Conservation (phyloP, 345 rosid genomes). For the Ricinus communis region DNA sequence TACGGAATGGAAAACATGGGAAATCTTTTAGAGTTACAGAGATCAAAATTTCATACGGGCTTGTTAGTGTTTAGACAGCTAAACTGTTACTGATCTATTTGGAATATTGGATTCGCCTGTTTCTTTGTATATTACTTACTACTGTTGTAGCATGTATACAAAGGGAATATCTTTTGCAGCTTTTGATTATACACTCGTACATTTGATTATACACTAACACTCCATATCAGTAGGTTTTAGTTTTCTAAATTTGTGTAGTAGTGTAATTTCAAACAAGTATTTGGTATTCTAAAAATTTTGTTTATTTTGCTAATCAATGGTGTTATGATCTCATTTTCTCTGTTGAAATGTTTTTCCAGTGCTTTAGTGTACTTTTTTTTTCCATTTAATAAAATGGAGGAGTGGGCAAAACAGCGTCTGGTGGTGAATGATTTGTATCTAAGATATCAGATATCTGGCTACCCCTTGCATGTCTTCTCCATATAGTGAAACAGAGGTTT, state of each 20-base stretch:
- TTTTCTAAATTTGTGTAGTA: background rate
- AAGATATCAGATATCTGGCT: conserved; percentile 29
- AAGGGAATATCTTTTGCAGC: too few species aligned
- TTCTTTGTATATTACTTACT: background rate
- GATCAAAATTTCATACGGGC: too few species aligned
- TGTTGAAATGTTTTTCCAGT: background rate
- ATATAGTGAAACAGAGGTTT: conserved; percentile 40
- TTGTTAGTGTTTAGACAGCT: too few species aligned
- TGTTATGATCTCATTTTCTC: too few species aligned
- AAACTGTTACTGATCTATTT: too few species aligned
- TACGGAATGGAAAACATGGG: too few species aligned
- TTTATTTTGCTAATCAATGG: too few species aligned
- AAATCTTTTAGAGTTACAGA: background rate
- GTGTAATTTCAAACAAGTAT: too few species aligned
- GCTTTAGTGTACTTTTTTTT: background rate
- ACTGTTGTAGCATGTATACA: too few species aligned
- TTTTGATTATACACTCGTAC: too few species aligned
- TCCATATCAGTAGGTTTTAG: background rate
- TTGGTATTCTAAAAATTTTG: too few species aligned
- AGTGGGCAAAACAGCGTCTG: conserved; percentile 42
- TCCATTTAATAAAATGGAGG: conserved; percentile 27
- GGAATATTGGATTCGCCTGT: background rate
- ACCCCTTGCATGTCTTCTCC: conserved; percentile 40
- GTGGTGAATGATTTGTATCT: conserved; percentile 15
- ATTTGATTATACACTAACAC: too few species aligned